phyloP scores from a whole-genome alignment of 441 rosid species.

The Monsonia emarginata region DNA sequence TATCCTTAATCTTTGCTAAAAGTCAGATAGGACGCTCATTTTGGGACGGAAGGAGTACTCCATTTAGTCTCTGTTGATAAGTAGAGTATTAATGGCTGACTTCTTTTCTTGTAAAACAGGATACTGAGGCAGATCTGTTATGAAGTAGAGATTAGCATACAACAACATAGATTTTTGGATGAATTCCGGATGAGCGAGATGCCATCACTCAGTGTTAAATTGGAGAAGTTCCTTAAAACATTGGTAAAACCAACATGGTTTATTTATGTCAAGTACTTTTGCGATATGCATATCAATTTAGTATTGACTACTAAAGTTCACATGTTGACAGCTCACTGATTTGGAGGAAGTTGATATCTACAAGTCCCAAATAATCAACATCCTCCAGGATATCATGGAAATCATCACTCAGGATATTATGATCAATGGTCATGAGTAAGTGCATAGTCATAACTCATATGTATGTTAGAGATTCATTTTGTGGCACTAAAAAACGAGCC shows the following conservation, averaged over 20 bases:
- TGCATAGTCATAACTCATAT: constrained; percentile 18
- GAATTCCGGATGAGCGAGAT: constrained; percentile 62
- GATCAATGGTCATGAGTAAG: constrained; percentile 70
- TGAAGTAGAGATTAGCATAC: constrained; percentile 44
- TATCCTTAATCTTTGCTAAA: too few relatives aligned
- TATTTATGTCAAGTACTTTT: constrained; percentile 11
- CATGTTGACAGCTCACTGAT: constrained; percentile 43
- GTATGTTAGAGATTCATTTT: too few relatives aligned
- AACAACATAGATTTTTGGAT: constrained; percentile 38
- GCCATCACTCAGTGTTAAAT: constrained; percentile 62
- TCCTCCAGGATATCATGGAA: constrained; percentile 90
- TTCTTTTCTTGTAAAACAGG: constrained; percentile 30
- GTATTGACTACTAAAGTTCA: constrained; percentile 16
- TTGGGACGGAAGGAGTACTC: too few relatives aligned
- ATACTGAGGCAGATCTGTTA: constrained; percentile 40
- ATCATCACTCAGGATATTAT: constrained; percentile 68
- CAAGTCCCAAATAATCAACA: constrained; percentile 67
- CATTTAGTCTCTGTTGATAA: too few relatives aligned
- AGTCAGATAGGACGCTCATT: too few relatives aligned
- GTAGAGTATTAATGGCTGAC: too few relatives aligned
- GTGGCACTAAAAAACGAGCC: constrained; percentile 5
- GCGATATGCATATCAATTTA: neutral
- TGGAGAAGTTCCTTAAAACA: constrained; percentile 65
- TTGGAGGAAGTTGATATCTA: constrained; percentile 27
- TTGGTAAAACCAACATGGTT: constrained; percentile 43